phyloP scores from a whole-genome alignment of 768 basidiomycete species.

The Xanthoconium stramineum region DNA sequence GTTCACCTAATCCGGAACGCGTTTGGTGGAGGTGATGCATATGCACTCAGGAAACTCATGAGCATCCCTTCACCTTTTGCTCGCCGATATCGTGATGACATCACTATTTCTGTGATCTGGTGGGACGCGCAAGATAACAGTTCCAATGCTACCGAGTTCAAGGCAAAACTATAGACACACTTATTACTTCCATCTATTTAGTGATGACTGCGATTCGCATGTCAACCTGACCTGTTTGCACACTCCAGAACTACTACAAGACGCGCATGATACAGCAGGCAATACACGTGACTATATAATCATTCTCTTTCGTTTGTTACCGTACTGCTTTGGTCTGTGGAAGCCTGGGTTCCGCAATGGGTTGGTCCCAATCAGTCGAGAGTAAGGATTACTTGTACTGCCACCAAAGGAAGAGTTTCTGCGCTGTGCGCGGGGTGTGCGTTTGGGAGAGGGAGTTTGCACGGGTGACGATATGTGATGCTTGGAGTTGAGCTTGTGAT shows the following conservation, averaged over 20 bases:
- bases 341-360: slow-evolving; percentile 29
- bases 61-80: slow-evolving; percentile 84
- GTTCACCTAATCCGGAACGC: slow-evolving; percentile 88
- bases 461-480: slow-evolving; percentile 19
- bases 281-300: slow-evolving; percentile 32
- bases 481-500: slow-evolving; percentile 18
- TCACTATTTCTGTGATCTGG: slow-evolving; percentile 82
- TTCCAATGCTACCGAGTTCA: slow-evolving; percentile 37
- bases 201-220: neutral
- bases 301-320: slow-evolving; percentile 34
- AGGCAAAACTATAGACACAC: slow-evolving; percentile 47
- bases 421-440: slow-evolving; percentile 17
- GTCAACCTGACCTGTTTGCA: neutral
- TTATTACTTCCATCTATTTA: neutral
- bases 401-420: slow-evolving; percentile 32
- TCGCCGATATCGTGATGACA: slow-evolving; percentile 77
- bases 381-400: slow-evolving; percentile 34
- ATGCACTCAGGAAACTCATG: slow-evolving; percentile 53
- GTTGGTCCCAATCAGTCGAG: slow-evolving; percentile 34
- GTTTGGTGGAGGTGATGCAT: slow-evolving; percentile 78
- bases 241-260: neutral
- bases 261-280: slow-evolving; percentile 7
- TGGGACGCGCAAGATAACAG: slow-evolving; percentile 64
- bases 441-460: slow-evolving; percentile 25
- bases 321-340: slow-evolving; percentile 26